Evolutionary conservation across 495 filamentous ascomycete species (phyloP).

Genomic region (Aspergillus sparsus): DNA sequence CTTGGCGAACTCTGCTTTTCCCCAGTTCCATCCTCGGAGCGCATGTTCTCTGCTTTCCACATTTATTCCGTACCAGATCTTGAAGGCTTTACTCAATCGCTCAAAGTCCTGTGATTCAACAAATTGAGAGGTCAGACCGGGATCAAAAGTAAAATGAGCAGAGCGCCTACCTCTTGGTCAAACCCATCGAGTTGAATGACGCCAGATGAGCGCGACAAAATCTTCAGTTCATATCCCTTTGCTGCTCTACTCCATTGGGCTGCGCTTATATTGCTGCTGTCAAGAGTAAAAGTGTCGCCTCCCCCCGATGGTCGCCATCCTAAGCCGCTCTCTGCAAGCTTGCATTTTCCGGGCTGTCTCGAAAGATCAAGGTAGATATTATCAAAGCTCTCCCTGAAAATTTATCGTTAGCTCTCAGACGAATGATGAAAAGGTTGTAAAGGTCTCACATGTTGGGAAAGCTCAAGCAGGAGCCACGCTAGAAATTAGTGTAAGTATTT

Average conservation of each 20-base stretch:
- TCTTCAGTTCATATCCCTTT: constrained; percentile 89
- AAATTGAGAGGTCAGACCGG: constrained; percentile 1
- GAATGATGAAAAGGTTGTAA: constrained; percentile 7
- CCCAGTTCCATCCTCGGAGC: constrained; percentile 98
- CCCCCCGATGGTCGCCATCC: constrained; percentile 90
- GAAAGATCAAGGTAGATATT: constrained; percentile 94
- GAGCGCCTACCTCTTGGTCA: constrained; percentile 71
- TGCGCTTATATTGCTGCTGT: constrained; percentile 72
- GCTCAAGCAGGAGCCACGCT: constrained; percentile 18
- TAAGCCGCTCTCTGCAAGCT: constrained; percentile 87
- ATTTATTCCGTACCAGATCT: constrained; percentile 92
- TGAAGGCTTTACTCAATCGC: constrained; percentile 85
- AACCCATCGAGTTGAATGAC: constrained; percentile 96
- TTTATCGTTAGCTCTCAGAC: constrained; percentile 28
- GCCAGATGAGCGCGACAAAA: constrained; percentile 76
- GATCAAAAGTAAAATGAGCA: not conserved
- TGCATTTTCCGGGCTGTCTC: constrained; percentile 83
- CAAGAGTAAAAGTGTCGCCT: constrained; percentile 89
- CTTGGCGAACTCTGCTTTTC: constrained; percentile 95
- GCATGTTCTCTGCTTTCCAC: constrained; percentile 92
- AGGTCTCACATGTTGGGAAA: constrained; percentile 46
- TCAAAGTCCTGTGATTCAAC: constrained; percentile 71
- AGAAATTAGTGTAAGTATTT: constrained; percentile 3
- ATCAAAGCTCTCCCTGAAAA: constrained; percentile 83
- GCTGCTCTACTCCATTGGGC: constrained; percentile 96